These are phyloP conservation scores for Flaveria sonorensis DNA, from an alignment of 129 eudicot species.

Conservation along the genomic window DNA sequence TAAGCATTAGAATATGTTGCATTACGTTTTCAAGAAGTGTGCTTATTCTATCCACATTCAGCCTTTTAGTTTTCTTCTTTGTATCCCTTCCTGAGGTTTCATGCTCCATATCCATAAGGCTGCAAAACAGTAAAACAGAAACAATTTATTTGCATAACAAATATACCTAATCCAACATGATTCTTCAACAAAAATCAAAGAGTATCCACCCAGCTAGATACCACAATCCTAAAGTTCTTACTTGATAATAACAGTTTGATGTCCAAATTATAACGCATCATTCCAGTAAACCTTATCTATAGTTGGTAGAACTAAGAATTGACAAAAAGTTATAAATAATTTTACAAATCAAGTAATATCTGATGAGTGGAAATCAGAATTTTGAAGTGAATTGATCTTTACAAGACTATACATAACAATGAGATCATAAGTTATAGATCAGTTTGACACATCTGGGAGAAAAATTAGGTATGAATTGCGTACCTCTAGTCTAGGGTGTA, in stretches of 20 bases:
- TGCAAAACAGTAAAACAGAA: not conserved
- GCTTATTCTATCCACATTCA: slow-evolving; percentile 5
- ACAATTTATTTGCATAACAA: not conserved
- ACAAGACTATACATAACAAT: too few species aligned
- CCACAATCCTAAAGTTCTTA: not conserved
- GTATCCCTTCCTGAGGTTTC: not conserved
- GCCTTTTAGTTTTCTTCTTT: not conserved
- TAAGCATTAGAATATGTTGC: not conserved
- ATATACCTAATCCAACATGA: not conserved
- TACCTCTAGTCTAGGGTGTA: not conserved
- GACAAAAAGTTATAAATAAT: too few species aligned
- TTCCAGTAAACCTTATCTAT: too few species aligned
- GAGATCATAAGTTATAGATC: too few species aligned
- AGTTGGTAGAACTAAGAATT: not conserved
- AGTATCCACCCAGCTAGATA: not conserved
- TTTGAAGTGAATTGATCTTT: not conserved
- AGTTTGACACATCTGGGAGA: not conserved
- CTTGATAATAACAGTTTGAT: not conserved
- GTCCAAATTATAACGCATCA: not conserved
- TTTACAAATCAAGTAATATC: too few species aligned
- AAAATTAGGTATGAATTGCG: too few species aligned
- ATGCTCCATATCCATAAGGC: not conserved
- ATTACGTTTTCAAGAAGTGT: slow-evolving; percentile 9
- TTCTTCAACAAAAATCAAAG: not conserved
- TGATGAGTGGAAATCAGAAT: too few species aligned